Percentiles rank a stretch among this genome's conserved stretches.
phyloP scores from a whole-genome alignment of 2,329 filamentous ascomycete genomes.

The Emmonsia crescens region DNA sequence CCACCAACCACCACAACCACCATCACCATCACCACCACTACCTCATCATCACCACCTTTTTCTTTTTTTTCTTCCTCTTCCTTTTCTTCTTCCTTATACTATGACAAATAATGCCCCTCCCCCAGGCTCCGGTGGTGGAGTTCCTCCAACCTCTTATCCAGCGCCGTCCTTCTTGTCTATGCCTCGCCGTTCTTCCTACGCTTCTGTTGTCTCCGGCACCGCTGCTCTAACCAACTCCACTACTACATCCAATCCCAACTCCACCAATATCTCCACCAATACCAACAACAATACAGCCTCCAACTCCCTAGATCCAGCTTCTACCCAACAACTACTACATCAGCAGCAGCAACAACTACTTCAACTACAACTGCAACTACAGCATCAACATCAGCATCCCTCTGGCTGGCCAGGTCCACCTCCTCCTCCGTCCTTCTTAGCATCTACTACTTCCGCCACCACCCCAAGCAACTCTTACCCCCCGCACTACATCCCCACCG shows the following conservation, averaged over 20 bases:
- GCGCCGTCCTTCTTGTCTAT: conserved; percentile 28
- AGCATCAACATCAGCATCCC: not conserved
- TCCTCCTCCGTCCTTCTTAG: conserved; percentile 17
- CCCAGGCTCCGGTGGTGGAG: conserved; percentile 30
- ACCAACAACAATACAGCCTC: not conserved
- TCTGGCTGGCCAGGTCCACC: conserved; percentile 25
- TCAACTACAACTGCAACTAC: not conserved
- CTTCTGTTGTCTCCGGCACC: conserved; percentile 48
- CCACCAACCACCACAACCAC: not conserved
- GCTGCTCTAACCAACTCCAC: conserved; percentile 17
- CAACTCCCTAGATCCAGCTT: not conserved
- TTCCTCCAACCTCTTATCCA: conserved; percentile 25
- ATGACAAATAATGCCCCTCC: conserved; percentile 37
- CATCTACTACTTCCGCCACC: conserved; percentile 17
- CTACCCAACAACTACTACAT: not conserved
- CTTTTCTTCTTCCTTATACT: conserved; percentile 12
- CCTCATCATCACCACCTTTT: not conserved
- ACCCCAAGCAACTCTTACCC: conserved; percentile 24
- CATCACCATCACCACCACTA: no score
- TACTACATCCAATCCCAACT: conserved; percentile 16
- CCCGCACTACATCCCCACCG: conserved; percentile 22
- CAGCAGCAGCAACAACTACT: not conserved
- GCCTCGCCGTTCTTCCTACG: conserved; percentile 49
- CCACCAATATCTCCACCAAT: not conserved
- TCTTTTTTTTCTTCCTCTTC: not conserved